Evolutionary conservation across 768 basidiomycete genomes (phyloP).

Genomic region (Russula griseocarnosa): DNA sequence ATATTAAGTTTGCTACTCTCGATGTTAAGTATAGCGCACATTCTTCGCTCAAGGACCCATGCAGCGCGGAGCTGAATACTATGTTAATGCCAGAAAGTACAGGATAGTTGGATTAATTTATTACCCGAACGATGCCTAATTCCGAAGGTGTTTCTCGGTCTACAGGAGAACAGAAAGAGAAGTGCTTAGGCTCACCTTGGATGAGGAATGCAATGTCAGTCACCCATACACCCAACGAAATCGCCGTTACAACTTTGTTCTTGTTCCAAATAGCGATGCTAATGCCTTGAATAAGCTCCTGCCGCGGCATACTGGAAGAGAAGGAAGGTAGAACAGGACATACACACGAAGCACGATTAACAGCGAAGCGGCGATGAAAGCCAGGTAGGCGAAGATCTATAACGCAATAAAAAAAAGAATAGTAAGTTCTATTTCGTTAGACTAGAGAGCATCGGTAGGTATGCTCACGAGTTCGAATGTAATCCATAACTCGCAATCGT

Average conservation of each 20-base stretch:
- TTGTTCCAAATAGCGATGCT: background rate
- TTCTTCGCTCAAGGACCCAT: no score
- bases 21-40: no score
- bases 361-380: background rate
- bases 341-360: background rate
- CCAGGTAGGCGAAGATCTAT: background rate
- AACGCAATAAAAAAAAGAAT: background rate
- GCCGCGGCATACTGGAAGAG: no score
- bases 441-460: background rate
- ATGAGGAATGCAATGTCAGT: background rate
- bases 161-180: background rate
- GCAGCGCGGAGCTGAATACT: no score
- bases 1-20: no score
- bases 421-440: background rate
- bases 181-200: background rate
- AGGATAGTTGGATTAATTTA: background rate
- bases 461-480: background rate
- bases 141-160: background rate
- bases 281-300: background rate
- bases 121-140: background rate
- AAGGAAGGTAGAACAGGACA: background rate
- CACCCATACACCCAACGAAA: background rate
- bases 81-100: no score
- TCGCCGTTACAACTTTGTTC: background rate
- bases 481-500: background rate